These are phyloP conservation scores for Diospyros lotus DNA, from an alignment of 148 eudicot species.

Conservation along the genomic window DNA sequence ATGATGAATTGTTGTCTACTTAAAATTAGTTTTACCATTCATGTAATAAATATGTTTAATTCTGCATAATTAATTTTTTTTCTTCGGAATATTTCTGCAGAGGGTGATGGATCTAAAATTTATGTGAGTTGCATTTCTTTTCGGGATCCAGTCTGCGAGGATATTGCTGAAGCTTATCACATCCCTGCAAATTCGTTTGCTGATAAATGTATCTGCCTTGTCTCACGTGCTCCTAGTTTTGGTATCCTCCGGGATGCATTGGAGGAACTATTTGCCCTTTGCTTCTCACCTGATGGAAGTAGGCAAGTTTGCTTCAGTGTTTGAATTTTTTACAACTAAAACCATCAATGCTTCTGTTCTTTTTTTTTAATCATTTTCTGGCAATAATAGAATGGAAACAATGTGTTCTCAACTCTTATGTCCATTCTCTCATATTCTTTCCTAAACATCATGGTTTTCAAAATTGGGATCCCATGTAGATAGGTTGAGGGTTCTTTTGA, in stretches of 20 bases:
- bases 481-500: no score
- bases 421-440: background rate
- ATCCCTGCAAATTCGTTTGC: conserved; percentile 79
- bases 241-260: conserved; percentile 63
- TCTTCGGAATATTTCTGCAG: conserved; percentile 42
- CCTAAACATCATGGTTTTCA: background rate
- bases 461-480: no score
- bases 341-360: background rate
- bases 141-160: conserved; percentile 88
- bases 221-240: conserved; percentile 85
- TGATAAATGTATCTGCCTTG: conserved; percentile 95
- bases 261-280: conserved; percentile 83
- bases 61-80: background rate
- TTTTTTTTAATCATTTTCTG: background rate
- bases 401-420: background rate
- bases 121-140: conserved; percentile 93
- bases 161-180: conserved; percentile 81
- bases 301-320: conserved; percentile 41
- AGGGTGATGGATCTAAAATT: conserved; percentile 98
- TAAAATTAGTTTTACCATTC: background rate
- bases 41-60: background rate
- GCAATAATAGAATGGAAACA: background rate
- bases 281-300: conserved; percentile 78
- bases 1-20: background rate
- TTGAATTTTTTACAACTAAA: background rate